phyloP scores from a whole-genome alignment of 768 basidiomycete genomes.

The Termitomyces sp. region DNA sequence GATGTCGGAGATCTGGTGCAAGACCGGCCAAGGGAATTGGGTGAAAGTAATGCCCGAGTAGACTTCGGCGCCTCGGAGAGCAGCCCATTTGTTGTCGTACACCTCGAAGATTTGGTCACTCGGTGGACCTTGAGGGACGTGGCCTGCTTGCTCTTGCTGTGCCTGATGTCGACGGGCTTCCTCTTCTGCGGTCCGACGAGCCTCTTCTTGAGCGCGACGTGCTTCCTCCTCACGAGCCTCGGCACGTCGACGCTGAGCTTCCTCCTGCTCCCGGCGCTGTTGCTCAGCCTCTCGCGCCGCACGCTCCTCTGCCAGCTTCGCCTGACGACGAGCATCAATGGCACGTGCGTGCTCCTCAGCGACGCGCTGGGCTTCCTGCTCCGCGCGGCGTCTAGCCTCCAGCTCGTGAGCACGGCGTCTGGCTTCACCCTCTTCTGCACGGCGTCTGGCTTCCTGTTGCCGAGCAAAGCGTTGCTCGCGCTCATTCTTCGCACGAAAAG shows the following conservation, averaged over 20 bases:
- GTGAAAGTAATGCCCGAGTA: background rate
- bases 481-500: background rate
- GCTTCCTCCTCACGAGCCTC: constrained; percentile 3
- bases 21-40: constrained; percentile 9
- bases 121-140: background rate
- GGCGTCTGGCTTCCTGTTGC: constrained; percentile 1
- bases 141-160: constrained; percentile 1
- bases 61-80: background rate
- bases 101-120: constrained; percentile 2
- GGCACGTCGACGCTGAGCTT: background rate
- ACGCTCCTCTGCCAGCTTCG: background rate
- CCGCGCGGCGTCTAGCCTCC: background rate
- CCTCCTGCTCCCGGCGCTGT: constrained; percentile 2
- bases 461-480: background rate
- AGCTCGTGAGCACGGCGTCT: background rate
- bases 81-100: constrained; percentile 12
- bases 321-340: background rate
- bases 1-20: constrained; percentile 6
- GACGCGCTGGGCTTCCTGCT: background rate
- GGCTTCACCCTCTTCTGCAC: background rate
- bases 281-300: background rate
- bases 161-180: background rate
- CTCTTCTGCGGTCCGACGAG: background rate
- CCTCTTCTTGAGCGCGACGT: background rate
- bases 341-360: background rate